Percentiles rank a stretch among this genome's conserved stretches.
These are phyloP conservation scores for Uncinocarpus reesii DNA, from an alignment of 2,329 filamentous ascomycete genomes.

Conservation along the genomic window DNA sequence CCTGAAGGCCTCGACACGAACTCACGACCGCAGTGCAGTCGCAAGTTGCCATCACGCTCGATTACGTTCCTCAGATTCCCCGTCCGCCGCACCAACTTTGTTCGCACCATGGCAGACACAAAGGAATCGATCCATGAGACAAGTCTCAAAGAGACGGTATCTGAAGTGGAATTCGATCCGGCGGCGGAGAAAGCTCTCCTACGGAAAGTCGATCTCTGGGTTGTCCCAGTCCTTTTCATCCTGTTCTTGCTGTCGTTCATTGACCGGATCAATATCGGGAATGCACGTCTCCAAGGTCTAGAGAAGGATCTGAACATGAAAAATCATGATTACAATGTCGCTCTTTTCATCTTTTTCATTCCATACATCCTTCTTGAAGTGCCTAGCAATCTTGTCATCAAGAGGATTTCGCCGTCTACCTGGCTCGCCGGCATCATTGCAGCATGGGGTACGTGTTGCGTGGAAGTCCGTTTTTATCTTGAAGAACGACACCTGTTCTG, in stretches of 20 bases:
- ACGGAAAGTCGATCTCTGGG: slow-evolving; percentile 40
- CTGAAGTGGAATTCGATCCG: slow-evolving; percentile 18
- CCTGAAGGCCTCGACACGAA: no score
- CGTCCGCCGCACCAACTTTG: background rate
- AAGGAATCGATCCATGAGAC: slow-evolving; percentile 19
- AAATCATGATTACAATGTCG: slow-evolving; percentile 35
- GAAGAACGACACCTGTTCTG: background rate
- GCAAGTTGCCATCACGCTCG: background rate
- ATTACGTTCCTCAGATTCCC: background rate
- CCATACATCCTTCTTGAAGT: slow-evolving; percentile 40
- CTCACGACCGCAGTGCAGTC: no score
- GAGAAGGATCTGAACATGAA: slow-evolving; percentile 37
- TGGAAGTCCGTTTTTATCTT: background rate
- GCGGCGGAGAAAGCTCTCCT: slow-evolving; percentile 34
- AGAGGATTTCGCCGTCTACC: slow-evolving; percentile 33
- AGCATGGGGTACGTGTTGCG: slow-evolving; percentile 22
- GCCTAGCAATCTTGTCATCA: slow-evolving; percentile 40
- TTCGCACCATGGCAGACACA: background rate
- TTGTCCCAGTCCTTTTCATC: slow-evolving; percentile 41
- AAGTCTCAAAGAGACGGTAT: slow-evolving; percentile 16
- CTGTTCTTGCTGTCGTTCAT: slow-evolving; percentile 40
- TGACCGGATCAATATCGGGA: slow-evolving; percentile 41
- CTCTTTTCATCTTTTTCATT: slow-evolving; percentile 38
- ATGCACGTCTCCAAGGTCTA: slow-evolving; percentile 39
- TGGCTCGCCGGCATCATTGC: slow-evolving; percentile 37